Evolutionary conservation across 2,329 filamentous ascomycete species (phyloP).

Genomic region (Alternaria dauci): DNA sequence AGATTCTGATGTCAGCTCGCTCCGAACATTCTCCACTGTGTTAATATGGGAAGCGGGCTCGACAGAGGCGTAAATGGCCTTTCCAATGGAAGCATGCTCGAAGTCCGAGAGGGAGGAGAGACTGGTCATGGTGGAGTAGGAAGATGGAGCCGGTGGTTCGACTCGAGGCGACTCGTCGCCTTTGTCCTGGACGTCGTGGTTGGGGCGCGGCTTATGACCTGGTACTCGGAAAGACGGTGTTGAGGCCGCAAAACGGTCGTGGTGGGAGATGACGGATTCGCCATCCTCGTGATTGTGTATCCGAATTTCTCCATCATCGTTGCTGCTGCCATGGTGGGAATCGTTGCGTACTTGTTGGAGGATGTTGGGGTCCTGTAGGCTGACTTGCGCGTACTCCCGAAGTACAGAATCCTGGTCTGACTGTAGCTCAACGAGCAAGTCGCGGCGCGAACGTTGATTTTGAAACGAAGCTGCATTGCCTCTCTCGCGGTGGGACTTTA

Average conservation of each 20-base stretch:
- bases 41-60: background rate
- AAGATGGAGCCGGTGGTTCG: background rate
- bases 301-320: background rate
- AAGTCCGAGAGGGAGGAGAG: background rate
- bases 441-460: background rate
- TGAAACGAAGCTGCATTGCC: background rate
- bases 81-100: background rate
- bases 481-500: background rate
- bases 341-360: background rate
- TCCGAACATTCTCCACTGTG: background rate
- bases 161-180: background rate
- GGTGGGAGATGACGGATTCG: background rate
- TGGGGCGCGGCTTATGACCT: background rate
- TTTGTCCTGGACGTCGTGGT: background rate
- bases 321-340: background rate
- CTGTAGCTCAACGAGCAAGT: constrained; percentile 8
- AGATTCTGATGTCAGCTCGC: background rate
- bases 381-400: constrained; percentile 8
- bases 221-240: background rate
- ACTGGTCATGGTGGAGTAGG: background rate
- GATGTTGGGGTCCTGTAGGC: background rate
- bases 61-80: background rate
- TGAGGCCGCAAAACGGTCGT: background rate
- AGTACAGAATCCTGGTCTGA: constrained; percentile 9
- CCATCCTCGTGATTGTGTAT: background rate